Evolutionary conservation across 345 rosid species (phyloP).

Genomic region (Gossypium mustelinum): DNA sequence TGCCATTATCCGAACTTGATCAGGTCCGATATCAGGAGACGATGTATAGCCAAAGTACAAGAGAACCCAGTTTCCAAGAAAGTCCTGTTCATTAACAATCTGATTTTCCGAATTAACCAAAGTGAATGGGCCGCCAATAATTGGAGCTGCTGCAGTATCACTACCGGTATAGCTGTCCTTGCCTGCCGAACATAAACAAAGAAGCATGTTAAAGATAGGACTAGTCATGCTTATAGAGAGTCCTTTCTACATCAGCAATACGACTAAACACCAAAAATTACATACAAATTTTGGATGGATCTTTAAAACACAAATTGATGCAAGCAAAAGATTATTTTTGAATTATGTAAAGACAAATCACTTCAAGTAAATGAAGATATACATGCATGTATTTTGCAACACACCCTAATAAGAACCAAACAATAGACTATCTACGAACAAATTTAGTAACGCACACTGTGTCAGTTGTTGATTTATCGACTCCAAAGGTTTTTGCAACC

Average conservation of each 20-base stretch:
- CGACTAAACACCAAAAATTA: not conserved
- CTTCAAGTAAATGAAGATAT: not conserved
- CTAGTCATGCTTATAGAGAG: not conserved
- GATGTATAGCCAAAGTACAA: conserved; percentile 88
- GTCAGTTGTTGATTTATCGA: not conserved
- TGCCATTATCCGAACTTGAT: conserved; percentile 60
- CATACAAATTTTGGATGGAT: not conserved
- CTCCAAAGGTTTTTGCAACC: not conserved
- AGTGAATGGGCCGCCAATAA: conserved; percentile 77
- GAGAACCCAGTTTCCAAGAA: conserved; percentile 76
- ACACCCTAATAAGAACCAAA: not conserved
- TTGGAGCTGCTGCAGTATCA: conserved; percentile 47
- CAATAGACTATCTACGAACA: not conserved
- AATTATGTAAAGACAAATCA: not conserved
- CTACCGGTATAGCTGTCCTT: conserved; percentile 22
- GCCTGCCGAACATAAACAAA: conserved; percentile 31
- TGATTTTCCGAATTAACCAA: conserved; percentile 51
- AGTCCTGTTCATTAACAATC: conserved; percentile 47
- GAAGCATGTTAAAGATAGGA: not conserved
- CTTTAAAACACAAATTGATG: not conserved
- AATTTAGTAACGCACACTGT: not conserved
- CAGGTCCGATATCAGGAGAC: conserved; percentile 93
- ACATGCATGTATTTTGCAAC: not conserved
- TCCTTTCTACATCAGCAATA: not conserved
- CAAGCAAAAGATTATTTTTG: not conserved